Base-by-base conservation (phyloP, 148 eudicot genomes). In the Diospyros kaki region DNA sequence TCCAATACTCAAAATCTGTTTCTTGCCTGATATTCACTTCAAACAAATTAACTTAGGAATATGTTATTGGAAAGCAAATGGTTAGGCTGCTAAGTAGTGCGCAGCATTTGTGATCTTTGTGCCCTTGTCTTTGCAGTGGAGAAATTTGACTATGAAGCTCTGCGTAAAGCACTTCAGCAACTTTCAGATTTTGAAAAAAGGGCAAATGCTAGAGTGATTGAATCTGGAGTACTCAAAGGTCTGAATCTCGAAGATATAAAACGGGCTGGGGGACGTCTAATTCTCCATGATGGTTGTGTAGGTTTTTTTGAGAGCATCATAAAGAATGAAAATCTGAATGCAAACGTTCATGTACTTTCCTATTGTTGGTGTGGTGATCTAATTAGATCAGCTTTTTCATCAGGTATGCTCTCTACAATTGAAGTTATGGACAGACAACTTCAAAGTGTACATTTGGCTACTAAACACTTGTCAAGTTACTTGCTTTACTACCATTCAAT, bases 301-400 rank as follows among this genome's bases (percentile, higher is more conserved):
- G 80, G 64, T 76, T 95, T 95, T 83, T 92, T 95, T 69, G 80
- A 84, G 79, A 84, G 74, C 74, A 72, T 88, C 71, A 66, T 82
- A 76, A 85, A 78, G 71, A 86, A 89, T 54, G 93, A 86, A 75
- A 88, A 92, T 63, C 71, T 89, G 81, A 89, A 88, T 82, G 84
- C 81, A 77, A 83, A 86, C 67, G 78, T 92, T 71, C 94, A 95
- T 78, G 87, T 93, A 52, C 93, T 95, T 69, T 95, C 99, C 42
- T 92, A 84, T 83, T 95, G 99, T 79, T 95, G 99, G 99, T 95
- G 99, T 46, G 89, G 85, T 66, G 99, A 95, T 87, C 86, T 95
- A 75, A 93, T 95, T 68, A 84, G 94, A 78, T 86, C 97, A 55
- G 84, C 88, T 48, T 91, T 95, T 80, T 81, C 93, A 60, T 83